Conservation (phyloP, 2,329 filamentous ascomycete genomes). For the Cercospora sp. region DNA sequence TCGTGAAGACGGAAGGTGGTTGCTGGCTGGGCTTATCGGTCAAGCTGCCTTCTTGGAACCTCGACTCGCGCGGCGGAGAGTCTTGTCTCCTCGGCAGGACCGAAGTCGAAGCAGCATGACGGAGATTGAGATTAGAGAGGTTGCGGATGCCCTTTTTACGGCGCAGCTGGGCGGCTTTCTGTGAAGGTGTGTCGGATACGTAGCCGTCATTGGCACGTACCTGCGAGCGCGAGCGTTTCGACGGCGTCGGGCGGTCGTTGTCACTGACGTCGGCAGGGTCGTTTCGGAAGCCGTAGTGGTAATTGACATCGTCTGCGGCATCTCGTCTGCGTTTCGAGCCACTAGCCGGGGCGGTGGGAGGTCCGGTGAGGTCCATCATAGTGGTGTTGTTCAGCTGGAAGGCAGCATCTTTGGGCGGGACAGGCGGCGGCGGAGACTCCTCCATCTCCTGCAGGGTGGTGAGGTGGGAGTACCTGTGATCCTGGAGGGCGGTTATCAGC, state of each 20-base stretch:
- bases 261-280: slow-evolving; percentile 26
- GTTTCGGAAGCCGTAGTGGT: slow-evolving; percentile 20
- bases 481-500: slow-evolving; percentile 16
- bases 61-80: slow-evolving; percentile 57
- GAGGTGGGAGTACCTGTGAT: slow-evolving; percentile 12
- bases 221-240: slow-evolving; percentile 34
- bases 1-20: slow-evolving; percentile 69
- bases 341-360: slow-evolving; percentile 26
- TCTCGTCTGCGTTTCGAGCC: slow-evolving; percentile 37
- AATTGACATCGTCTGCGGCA: slow-evolving; percentile 26
- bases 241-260: slow-evolving; percentile 30
- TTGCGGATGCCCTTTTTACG: slow-evolving; percentile 39
- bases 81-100: slow-evolving; percentile 25
- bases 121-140: slow-evolving; percentile 39
- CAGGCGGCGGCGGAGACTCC: slow-evolving; percentile 30
- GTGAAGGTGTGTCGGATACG: slow-evolving; percentile 26
- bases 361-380: slow-evolving; percentile 25
- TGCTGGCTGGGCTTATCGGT: slow-evolving; percentile 72
- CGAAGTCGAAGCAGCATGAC: slow-evolving; percentile 33
- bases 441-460: slow-evolving; percentile 19
- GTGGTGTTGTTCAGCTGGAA: slow-evolving; percentile 16
- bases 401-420: slow-evolving; percentile 36
- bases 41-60: slow-evolving; percentile 78
- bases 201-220: slow-evolving; percentile 22
- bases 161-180: slow-evolving; percentile 33